A percentile compares a stretch with the other conserved stretches of the same genome.
Conservation (phyloP, 106 monocot species). For the Hemerocallis citrina region DNA sequence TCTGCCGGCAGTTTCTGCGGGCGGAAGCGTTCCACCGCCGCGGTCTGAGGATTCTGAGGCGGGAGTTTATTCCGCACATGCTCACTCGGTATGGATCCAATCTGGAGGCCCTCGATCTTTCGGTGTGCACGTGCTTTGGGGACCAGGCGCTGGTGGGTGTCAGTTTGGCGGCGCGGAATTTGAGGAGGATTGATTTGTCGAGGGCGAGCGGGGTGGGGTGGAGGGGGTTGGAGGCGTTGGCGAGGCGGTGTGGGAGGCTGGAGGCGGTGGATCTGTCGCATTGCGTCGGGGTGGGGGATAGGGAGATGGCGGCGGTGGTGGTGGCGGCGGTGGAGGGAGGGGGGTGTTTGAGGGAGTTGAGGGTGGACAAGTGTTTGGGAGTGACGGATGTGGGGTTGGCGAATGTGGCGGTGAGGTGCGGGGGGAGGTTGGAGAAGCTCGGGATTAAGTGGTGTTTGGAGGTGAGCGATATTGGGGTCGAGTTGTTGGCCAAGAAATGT, state of each 20-base stretch:
- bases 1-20: slow-evolving; percentile 36
- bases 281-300: slow-evolving; percentile 52
- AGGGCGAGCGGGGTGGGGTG: slow-evolving; percentile 50
- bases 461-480: slow-evolving; percentile 75
- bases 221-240: slow-evolving; percentile 60
- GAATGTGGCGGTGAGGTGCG: slow-evolving; percentile 58
- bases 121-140: slow-evolving; percentile 39
- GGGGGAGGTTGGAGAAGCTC: slow-evolving; percentile 38
- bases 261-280: slow-evolving; percentile 67
- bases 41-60: slow-evolving; percentile 32
- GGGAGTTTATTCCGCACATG: slow-evolving; percentile 23
- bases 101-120: slow-evolving; percentile 61
- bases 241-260: slow-evolving; percentile 41
- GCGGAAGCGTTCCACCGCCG: slow-evolving; percentile 44
- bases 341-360: slow-evolving; percentile 42
- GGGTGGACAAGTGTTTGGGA: slow-evolving; percentile 56
- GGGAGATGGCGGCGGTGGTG: slow-evolving; percentile 69
- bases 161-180: background rate
- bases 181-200: slow-evolving; percentile 37
- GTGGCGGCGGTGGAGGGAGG: slow-evolving; percentile 13
- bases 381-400: slow-evolving; percentile 84
- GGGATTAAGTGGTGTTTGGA: slow-evolving; percentile 77
- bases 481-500: slow-evolving; percentile 79
- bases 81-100: slow-evolving; percentile 26
- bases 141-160: slow-evolving; percentile 20